Evolutionary conservation across 192 early-diverging fungal genomes (phyloP).

Genomic region (Phlyctochytrium planicorne): DNA sequence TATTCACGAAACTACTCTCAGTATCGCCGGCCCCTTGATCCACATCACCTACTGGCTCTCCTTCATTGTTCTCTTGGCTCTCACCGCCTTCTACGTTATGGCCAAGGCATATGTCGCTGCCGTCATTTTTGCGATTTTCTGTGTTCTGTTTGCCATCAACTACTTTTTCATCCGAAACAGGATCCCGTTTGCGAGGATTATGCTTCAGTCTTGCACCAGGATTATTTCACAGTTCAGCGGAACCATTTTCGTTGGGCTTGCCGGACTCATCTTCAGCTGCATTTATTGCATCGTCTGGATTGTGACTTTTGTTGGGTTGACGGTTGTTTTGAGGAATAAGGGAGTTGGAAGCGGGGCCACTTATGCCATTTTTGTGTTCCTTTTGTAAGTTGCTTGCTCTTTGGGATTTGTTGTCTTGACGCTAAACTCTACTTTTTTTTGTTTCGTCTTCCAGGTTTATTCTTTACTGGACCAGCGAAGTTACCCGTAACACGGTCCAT

Average conservation of each 20-base stretch:
- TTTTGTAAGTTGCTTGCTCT: constrained; percentile 15
- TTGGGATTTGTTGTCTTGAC: too few species aligned
- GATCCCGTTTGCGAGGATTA: constrained; percentile 53
- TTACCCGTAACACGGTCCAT: constrained; percentile 70
- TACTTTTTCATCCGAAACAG: constrained; percentile 41
- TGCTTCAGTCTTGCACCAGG: constrained; percentile 77
- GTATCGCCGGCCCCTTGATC: constrained; percentile 52
- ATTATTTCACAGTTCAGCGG: constrained; percentile 78
- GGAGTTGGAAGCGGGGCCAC: constrained; percentile 31
- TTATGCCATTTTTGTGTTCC: constrained; percentile 17
- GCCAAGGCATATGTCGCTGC: constrained; percentile 18
- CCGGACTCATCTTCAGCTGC: constrained; percentile 66
- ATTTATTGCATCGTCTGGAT: constrained; percentile 69
- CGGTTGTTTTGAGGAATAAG: constrained; percentile 52
- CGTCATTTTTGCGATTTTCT: constrained; percentile 42
- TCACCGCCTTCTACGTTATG: constrained; percentile 32
- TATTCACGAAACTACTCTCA: too few species aligned
- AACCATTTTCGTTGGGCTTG: constrained; percentile 75
- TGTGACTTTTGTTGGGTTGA: constrained; percentile 67
- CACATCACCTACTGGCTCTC: constrained; percentile 44
- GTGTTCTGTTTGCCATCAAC: constrained; percentile 32
- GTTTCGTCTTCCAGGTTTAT: constrained; percentile 18
- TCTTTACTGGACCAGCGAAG: constrained; percentile 63
- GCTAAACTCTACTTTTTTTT: background rate
- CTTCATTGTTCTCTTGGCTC: constrained; percentile 29